A percentile compares a stretch with the other conserved stretches of the same genome.
Conservation (phyloP, 2,329 filamentous ascomycete species). For the Aureobasidium sp. region DNA sequence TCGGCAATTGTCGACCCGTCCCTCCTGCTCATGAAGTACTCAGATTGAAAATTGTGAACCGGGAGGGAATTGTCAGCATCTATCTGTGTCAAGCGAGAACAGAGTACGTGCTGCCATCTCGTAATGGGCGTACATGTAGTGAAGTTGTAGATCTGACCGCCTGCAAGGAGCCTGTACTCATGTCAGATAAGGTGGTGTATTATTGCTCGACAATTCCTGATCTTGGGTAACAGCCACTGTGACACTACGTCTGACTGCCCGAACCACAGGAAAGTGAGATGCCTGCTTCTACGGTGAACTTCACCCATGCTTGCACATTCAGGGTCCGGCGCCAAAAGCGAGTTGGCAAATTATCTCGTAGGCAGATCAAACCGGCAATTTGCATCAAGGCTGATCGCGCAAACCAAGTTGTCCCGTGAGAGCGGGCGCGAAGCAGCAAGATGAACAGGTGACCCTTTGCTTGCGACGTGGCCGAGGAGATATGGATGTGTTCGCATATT, state of each 20-base stretch:
- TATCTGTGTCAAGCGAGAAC: too few relatives aligned
- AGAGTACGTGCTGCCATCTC: neutral
- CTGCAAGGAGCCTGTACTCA: neutral
- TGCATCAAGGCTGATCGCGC: neutral
- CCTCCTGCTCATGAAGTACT: neutral
- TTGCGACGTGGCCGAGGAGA: conserved; percentile 4
- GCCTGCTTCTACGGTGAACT: neutral
- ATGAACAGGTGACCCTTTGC: conserved; percentile 4
- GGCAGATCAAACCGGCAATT: conserved; percentile 6
- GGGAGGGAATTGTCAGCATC: neutral
- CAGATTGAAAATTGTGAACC: too few relatives aligned
- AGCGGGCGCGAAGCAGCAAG: neutral
- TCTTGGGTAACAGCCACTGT: neutral
- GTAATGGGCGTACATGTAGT: neutral
- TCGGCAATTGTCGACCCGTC: neutral
- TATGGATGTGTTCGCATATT: neutral
- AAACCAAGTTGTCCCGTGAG: neutral
- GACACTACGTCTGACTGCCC: neutral
- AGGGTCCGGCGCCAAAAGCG: neutral
- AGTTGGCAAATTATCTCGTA: neutral
- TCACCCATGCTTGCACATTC: neutral
- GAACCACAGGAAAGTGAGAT: neutral
- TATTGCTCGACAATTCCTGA: neutral
- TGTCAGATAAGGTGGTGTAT: neutral
- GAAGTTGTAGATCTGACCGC: neutral